Evolutionary conservation across 192 early-diverging fungal species (phyloP).

Genomic region (Coemansia asiatica): DNA sequence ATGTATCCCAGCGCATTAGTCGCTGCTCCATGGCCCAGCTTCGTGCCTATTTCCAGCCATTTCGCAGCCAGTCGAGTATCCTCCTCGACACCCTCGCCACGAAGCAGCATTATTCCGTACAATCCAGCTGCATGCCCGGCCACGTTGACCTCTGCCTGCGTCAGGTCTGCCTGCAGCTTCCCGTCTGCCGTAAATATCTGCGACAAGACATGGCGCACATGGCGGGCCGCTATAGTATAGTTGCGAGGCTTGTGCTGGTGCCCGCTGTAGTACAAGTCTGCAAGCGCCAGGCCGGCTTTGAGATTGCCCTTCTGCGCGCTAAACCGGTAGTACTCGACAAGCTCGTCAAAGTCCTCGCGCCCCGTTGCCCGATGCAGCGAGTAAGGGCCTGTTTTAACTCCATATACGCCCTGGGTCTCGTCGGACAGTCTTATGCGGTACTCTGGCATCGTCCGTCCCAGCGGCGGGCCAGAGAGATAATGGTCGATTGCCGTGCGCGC

Average conservation of each 20-base stretch:
- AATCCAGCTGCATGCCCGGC: slow-evolving; percentile 77
- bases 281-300: slow-evolving; percentile 61
- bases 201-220: slow-evolving; percentile 24
- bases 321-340: slow-evolving; percentile 71
- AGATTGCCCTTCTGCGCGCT: slow-evolving; percentile 58
- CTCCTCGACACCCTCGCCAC: slow-evolving; percentile 78
- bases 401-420: slow-evolving; percentile 81
- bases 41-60: slow-evolving; percentile 78
- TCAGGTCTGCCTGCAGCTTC: slow-evolving; percentile 26
- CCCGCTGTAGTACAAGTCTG: slow-evolving; percentile 82
- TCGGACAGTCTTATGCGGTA: slow-evolving; percentile 71
- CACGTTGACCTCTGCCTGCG: slow-evolving; percentile 18
- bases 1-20: slow-evolving; percentile 83
- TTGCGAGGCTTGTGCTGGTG: slow-evolving; percentile 45
- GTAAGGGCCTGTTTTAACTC: slow-evolving; percentile 68
- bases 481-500: slow-evolving; percentile 74
- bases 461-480: slow-evolving; percentile 75
- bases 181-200: slow-evolving; percentile 20
- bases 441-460: slow-evolving; percentile 72
- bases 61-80: slow-evolving; percentile 63
- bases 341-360: slow-evolving; percentile 65
- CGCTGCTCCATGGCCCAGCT: slow-evolving; percentile 63
- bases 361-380: slow-evolving; percentile 42
- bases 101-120: slow-evolving; percentile 84
- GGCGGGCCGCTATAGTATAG: slow-evolving; percentile 19